Conservation (phyloP, 208 protist genomes). For the Acanthamoeba divionensis region DNA sequence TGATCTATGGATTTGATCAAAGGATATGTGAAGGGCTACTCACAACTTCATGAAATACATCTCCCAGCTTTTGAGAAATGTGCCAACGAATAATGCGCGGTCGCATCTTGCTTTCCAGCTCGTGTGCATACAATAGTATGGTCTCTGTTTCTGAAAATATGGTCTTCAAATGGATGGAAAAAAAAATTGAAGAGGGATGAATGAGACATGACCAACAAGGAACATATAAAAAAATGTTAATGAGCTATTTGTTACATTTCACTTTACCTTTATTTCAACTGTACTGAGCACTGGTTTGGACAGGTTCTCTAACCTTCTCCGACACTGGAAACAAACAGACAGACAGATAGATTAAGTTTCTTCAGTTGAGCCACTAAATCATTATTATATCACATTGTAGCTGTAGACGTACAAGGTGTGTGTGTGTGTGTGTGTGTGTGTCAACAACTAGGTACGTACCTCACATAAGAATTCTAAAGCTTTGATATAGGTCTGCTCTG, state of each 20-base stretch:
- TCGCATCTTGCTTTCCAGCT: neutral
- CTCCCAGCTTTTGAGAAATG: neutral
- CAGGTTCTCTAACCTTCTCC: neutral
- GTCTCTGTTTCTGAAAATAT: conserved; percentile 9
- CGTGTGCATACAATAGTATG: neutral
- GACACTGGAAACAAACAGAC: neutral
- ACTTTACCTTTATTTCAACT: neutral
- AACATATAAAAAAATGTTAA: neutral
- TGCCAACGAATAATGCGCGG: conserved; percentile 6
- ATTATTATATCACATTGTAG: neutral
- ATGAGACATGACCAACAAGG: neutral
- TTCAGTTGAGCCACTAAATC: too few species aligned
- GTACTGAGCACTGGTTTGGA: neutral
- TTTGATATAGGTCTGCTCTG: conserved; percentile 33
- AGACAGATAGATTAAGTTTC: too few species aligned
- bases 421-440: too few species aligned
- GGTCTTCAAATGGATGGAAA: neutral
- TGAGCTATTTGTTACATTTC: neutral
- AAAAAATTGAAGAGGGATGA: too few species aligned
- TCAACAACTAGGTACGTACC: neutral
- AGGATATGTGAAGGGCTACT: neutral
- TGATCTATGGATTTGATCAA: neutral
- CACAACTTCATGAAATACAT: neutral
- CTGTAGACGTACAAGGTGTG: too few species aligned
- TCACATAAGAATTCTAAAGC: neutral